phyloP scores from a whole-genome alignment of 345 rosid genomes.

The Gynandropsis gynandra region DNA sequence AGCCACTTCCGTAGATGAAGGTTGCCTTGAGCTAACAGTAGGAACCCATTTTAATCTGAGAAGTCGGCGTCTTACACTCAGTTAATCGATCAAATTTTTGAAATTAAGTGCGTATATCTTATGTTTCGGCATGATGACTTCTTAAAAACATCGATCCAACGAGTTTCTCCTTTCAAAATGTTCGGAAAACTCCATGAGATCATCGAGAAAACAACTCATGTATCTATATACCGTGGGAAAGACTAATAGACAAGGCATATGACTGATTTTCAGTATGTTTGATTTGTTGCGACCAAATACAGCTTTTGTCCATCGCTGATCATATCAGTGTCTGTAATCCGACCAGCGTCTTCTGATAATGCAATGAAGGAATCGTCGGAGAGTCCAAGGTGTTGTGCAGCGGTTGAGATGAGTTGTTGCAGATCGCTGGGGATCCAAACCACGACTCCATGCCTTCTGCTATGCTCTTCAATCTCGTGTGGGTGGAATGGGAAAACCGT shows the following conservation, averaged over 20 bases:
- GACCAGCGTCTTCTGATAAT: slow-evolving; percentile 65
- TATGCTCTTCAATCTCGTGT: slow-evolving; percentile 30
- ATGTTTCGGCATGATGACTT: too few species aligned
- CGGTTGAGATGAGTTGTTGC: slow-evolving; percentile 47
- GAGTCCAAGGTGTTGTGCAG: slow-evolving; percentile 43
- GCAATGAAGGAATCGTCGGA: slow-evolving; percentile 31
- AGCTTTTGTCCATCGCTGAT: slow-evolving; percentile 65
- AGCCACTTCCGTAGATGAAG: too few species aligned
- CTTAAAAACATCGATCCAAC: too few species aligned
- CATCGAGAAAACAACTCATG: background rate
- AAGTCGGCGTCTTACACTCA: too few species aligned
- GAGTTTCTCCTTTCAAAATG: too few species aligned
- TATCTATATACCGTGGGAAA: background rate
- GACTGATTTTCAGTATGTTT: slow-evolving; percentile 4
- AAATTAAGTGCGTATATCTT: too few species aligned
- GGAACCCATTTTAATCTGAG: too few species aligned
- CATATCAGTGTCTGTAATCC: slow-evolving; percentile 57
- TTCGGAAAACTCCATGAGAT: too few species aligned
- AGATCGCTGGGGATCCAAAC: slow-evolving; percentile 57
- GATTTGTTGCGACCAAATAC: slow-evolving; percentile 36
- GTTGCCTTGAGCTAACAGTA: too few species aligned
- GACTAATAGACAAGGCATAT: slow-evolving; percentile 5
- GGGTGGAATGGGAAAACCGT: slow-evolving; percentile 74
- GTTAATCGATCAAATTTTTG: too few species aligned
- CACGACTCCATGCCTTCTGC: slow-evolving; percentile 52